phyloP scores from a whole-genome alignment of 495 filamentous ascomycete species.

The Aspergillus conjunctus region DNA sequence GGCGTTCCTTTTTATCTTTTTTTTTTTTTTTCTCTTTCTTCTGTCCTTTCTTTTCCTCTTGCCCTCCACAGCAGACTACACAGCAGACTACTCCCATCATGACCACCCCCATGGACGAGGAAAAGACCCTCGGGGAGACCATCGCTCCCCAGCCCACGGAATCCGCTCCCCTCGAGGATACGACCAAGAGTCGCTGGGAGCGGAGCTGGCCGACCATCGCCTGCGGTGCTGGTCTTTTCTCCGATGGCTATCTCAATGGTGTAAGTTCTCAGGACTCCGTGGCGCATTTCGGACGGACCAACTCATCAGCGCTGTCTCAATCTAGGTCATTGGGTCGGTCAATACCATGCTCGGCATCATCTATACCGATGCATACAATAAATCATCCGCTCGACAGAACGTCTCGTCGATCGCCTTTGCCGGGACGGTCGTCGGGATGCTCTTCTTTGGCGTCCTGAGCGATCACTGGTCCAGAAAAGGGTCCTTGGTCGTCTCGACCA shows the following conservation, averaged over 20 bases:
- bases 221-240: slow-evolving; percentile 87
- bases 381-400: slow-evolving; percentile 67
- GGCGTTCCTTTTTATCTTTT: no score
- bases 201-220: slow-evolving; percentile 70
- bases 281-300: not conserved
- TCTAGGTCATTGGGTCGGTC: slow-evolving; percentile 78
- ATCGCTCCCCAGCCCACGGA: slow-evolving; percentile 18
- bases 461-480: slow-evolving; percentile 85
- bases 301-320: not conserved
- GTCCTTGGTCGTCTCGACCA: slow-evolving; percentile 76
- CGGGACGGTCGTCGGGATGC: slow-evolving; percentile 82
- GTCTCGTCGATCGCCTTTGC: slow-evolving; percentile 82
- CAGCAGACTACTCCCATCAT: no score
- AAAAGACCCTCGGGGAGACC: slow-evolving; percentile 3
- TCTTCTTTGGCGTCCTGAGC: slow-evolving; percentile 78
- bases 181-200: slow-evolving; percentile 57
- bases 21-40: no score
- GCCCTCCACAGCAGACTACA: no score
- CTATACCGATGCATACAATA: slow-evolving; percentile 64
- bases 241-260: slow-evolving; percentile 88
- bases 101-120: slow-evolving; percentile 8
- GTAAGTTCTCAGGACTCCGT: slow-evolving; percentile 38
- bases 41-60: no score
- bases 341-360: slow-evolving; percentile 67
- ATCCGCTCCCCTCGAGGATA: slow-evolving; percentile 39